Conservation (phyloP, 2,329 filamentous ascomycete species). For the Teratosphaeria destructans region DNA sequence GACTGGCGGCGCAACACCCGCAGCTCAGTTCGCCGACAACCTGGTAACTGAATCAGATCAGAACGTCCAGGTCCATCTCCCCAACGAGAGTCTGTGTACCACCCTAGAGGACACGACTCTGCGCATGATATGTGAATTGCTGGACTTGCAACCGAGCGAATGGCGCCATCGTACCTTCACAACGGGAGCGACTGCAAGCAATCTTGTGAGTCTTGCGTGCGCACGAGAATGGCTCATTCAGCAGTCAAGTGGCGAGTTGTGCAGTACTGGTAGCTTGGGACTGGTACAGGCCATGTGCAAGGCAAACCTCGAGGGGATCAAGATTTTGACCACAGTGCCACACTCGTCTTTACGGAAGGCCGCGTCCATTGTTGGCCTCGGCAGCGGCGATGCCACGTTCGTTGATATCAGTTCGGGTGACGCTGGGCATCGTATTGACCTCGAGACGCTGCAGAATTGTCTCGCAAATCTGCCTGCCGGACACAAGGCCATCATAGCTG, state of each 20-base stretch:
- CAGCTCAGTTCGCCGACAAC: constrained; percentile 72
- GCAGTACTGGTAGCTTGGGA: neutral
- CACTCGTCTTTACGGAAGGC: constrained; percentile 82
- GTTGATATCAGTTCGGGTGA: constrained; percentile 46
- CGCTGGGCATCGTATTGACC: constrained; percentile 59
- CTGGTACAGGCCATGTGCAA: constrained; percentile 54
- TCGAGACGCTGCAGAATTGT: constrained; percentile 49
- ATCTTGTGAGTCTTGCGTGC: constrained; percentile 55
- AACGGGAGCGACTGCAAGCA: constrained; percentile 59
- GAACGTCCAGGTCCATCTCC: constrained; percentile 74
- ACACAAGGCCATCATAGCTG: constrained; percentile 61
- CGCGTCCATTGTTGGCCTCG: constrained; percentile 70
- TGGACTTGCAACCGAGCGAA: constrained; percentile 45
- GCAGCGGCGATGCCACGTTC: constrained; percentile 50
- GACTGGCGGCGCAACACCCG: constrained; percentile 68
- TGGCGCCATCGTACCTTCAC: constrained; percentile 74
- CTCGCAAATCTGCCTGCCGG: neutral
- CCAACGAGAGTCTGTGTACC: constrained; percentile 63
- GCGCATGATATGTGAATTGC: constrained; percentile 55
- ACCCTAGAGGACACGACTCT: constrained; percentile 66
- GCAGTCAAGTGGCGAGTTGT: constrained; percentile 9
- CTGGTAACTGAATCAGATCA: constrained; percentile 74
- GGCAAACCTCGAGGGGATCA: constrained; percentile 57
- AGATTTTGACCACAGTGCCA: constrained; percentile 68
- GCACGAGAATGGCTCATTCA: constrained; percentile 58